Evolutionary conservation across 2,329 filamentous ascomycete species (phyloP).

Genomic region (Ambrosiella cleistominuta): DNA sequence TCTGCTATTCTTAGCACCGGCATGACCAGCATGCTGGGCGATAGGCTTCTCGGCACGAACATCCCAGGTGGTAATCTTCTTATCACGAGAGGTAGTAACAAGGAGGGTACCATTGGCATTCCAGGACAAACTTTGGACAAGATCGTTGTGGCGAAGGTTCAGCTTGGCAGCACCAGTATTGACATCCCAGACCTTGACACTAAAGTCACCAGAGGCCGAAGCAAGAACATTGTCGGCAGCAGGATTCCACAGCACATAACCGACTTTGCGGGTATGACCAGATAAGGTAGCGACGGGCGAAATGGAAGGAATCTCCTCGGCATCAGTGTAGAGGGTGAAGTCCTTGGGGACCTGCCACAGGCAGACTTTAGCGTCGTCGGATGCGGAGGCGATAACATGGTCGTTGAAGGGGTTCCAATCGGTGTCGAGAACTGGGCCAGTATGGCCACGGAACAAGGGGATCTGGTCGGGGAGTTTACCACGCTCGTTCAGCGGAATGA

Average conservation of each 20-base stretch:
- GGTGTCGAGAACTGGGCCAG: slow-evolving; percentile 85
- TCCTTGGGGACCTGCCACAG: slow-evolving; percentile 85
- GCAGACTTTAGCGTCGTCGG: slow-evolving; percentile 93
- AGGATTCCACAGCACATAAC: slow-evolving; percentile 95
- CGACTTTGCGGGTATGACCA: slow-evolving; percentile 91
- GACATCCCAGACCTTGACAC: slow-evolving; percentile 91
- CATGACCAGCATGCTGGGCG: slow-evolving; percentile 70
- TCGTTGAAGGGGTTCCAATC: slow-evolving; percentile 99
- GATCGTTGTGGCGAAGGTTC: slow-evolving; percentile 70
- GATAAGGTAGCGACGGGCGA: slow-evolving; percentile 62
- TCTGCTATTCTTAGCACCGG: slow-evolving; percentile 92
- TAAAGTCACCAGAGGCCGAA: slow-evolving; percentile 86
- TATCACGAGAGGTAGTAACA: slow-evolving; percentile 89
- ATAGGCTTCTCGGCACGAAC: slow-evolving; percentile 78
- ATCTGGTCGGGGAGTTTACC: slow-evolving; percentile 85
- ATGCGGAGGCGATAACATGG: slow-evolving; percentile 75
- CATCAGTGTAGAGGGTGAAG: slow-evolving; percentile 72
- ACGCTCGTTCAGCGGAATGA: slow-evolving; percentile 76
- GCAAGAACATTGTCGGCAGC: slow-evolving; percentile 89
- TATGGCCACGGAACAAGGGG: slow-evolving; percentile 90
- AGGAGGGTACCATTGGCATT: slow-evolving; percentile 74
- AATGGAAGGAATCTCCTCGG: slow-evolving; percentile 69
- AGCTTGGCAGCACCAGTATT: slow-evolving; percentile 57
- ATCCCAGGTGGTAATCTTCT: slow-evolving; percentile 97
- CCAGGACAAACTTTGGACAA: slow-evolving; percentile 92